phyloP scores from a whole-genome alignment of 2,329 filamentous ascomycete species.

The Scedosporium dehoogii region DNA sequence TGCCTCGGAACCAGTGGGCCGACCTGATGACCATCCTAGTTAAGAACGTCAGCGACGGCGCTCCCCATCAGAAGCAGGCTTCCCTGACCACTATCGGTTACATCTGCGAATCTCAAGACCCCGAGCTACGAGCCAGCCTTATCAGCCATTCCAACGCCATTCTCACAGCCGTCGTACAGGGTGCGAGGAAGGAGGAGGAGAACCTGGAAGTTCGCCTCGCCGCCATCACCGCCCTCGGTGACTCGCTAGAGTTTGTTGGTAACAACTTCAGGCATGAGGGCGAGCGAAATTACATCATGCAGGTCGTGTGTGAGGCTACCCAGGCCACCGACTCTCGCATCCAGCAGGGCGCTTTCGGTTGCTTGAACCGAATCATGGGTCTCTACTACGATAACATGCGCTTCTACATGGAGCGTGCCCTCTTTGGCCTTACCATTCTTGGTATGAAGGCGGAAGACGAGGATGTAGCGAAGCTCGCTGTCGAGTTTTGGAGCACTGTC shows the following conservation, averaged over 20 bases:
- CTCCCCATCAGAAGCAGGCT: slow-evolving; percentile 83
- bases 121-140: slow-evolving; percentile 71
- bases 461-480: slow-evolving; percentile 93
- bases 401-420: slow-evolving; percentile 99
- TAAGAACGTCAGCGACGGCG: slow-evolving; percentile 81
- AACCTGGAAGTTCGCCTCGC: slow-evolving; percentile 86
- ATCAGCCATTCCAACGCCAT: slow-evolving; percentile 92
- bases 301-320: slow-evolving; percentile 97
- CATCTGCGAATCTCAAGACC: slow-evolving; percentile 92
- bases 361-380: slow-evolving; percentile 96
- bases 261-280: slow-evolving; percentile 99
- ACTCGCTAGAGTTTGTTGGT: slow-evolving; percentile 93
- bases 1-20: slow-evolving; percentile 86
- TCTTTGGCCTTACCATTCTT: slow-evolving; percentile 93
- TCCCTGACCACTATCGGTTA: slow-evolving; percentile 96
- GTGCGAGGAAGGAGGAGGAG: slow-evolving; percentile 89
- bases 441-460: slow-evolving; percentile 98
- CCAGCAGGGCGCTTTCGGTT: slow-evolving; percentile 93
- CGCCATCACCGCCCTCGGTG: slow-evolving; percentile 86
- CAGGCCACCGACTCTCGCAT: slow-evolving; percentile 86
- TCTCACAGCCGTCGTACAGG: slow-evolving; percentile 93
- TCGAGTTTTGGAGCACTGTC: slow-evolving; percentile 99
- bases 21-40: slow-evolving; percentile 85
- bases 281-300: slow-evolving; percentile 99
- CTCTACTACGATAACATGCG: slow-evolving; percentile 99